Conservation (phyloP, 2,329 filamentous ascomycete genomes). For the Venturia nashicola region DNA sequence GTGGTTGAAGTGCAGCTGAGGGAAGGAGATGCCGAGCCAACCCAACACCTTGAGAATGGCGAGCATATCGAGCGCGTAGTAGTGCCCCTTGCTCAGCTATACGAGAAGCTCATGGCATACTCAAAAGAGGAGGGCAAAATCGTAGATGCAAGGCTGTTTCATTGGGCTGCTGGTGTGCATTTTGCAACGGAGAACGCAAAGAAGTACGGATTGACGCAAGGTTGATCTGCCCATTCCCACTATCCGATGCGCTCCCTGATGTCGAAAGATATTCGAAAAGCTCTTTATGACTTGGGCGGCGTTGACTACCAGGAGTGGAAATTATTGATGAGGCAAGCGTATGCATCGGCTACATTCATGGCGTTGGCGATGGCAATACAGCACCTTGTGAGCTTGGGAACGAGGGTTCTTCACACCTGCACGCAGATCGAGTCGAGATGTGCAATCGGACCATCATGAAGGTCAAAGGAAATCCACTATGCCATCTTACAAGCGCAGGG, state of each 20-base stretch:
- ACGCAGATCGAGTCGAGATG: too few relatives aligned
- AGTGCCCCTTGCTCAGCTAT: conserved; percentile 51
- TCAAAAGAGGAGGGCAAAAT: conserved; percentile 36
- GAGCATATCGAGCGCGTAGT: conserved; percentile 75
- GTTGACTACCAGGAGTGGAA: neutral
- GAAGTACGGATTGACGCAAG: conserved; percentile 2
- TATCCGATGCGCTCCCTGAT: neutral
- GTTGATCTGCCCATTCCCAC: neutral
- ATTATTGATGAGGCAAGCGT: neutral
- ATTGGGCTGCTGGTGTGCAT: conserved; percentile 47
- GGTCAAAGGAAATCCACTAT: too few relatives aligned
- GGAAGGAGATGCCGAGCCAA: conserved; percentile 55
- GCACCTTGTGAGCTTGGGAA: neutral
- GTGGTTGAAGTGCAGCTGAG: conserved; percentile 59
- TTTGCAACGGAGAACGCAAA: conserved; percentile 24
- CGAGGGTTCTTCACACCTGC: neutral
- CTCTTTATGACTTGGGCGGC: neutral
- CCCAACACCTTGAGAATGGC: conserved; percentile 61
- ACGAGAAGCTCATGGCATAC: conserved; percentile 40
- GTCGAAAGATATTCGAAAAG: neutral
- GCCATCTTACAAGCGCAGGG: too few relatives aligned
- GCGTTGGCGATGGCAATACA: neutral
- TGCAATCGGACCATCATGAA: too few relatives aligned
- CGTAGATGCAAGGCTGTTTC: conserved; percentile 47
- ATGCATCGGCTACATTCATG: neutral